Evolutionary conservation across 1,284 basidiomycete genomes (phyloP).

Genomic region (Apiotrichum akiyoshidainum): DNA sequence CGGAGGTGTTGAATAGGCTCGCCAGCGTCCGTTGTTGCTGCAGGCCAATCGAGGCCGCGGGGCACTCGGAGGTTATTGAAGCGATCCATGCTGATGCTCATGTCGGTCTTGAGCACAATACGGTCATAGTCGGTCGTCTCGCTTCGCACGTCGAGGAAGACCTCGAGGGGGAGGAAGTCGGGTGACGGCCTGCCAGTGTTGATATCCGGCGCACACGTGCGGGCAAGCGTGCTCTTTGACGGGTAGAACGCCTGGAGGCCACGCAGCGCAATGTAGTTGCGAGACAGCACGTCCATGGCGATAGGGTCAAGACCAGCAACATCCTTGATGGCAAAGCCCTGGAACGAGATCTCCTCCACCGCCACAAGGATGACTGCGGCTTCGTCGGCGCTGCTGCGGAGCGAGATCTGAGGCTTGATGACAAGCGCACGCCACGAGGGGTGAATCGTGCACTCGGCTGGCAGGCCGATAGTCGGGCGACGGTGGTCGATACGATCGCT

Average conservation of each 20-base stretch:
- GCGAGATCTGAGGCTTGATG: constrained; percentile 84
- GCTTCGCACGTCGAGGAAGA: constrained; percentile 76
- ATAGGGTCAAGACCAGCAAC: constrained; percentile 72
- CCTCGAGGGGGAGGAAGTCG: constrained; percentile 76
- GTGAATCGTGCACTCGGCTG: constrained; percentile 49
- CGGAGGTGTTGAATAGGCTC: constrained; percentile 65
- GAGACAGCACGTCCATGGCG: constrained; percentile 78
- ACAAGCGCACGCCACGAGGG: constrained; percentile 77
- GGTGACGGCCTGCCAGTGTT: constrained; percentile 19
- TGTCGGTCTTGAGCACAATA: constrained; percentile 83
- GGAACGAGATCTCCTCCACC: constrained; percentile 76
- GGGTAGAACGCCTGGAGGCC: constrained; percentile 89
- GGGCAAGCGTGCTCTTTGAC: constrained; percentile 36
- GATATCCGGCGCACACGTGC: constrained; percentile 5
- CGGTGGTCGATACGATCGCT: constrained; percentile 17
- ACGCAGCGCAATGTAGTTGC: constrained; percentile 69
- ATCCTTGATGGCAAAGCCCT: constrained; percentile 79
- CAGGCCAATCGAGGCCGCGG: constrained; percentile 57
- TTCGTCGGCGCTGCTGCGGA: constrained; percentile 63
- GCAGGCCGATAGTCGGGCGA: constrained; percentile 32
- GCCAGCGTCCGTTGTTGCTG: constrained; percentile 46
- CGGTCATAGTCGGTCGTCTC: constrained; percentile 81
- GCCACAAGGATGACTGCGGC: constrained; percentile 73
- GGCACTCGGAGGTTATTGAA: constrained; percentile 87
- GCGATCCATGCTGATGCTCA: constrained; percentile 83